These are phyloP conservation scores for Cystofilobasidium capitatum DNA, from an alignment of 768 basidiomycete species.

Conservation along the genomic window DNA sequence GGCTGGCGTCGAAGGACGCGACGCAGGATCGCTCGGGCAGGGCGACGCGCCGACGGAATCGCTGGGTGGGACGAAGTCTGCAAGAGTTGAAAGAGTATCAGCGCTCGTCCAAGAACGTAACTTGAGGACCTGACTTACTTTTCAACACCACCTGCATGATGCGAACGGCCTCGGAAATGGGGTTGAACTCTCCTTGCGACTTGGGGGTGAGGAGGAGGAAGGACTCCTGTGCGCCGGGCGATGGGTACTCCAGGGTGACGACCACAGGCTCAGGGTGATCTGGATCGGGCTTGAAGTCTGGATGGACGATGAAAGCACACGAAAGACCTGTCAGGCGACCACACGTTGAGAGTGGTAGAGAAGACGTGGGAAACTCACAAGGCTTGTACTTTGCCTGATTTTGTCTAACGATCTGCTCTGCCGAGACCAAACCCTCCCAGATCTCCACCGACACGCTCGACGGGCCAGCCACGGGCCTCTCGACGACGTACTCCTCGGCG, in stretches of 20 bases:
- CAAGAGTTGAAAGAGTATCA: not conserved
- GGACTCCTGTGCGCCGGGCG: conserved; percentile 11
- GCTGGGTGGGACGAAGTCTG: not conserved
- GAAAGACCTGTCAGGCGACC: too few species aligned
- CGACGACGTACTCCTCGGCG: conserved; percentile 2
- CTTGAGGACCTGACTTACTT: too few species aligned
- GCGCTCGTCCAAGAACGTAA: too few species aligned
- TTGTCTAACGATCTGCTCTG: not conserved
- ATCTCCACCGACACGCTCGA: not conserved
- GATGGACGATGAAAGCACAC: not conserved
- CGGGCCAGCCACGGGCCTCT: not conserved
- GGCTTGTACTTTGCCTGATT: not conserved
- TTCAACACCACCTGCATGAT: conserved; percentile 18
- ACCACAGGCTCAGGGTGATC: not conserved
- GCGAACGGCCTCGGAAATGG: conserved; percentile 9
- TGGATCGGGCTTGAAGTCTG: conserved; percentile 17
- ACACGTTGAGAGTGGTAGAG: not conserved
- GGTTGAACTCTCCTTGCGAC: conserved; percentile 22
- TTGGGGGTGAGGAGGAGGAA: conserved; percentile 19
- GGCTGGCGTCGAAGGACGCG: not conserved
- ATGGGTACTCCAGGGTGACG: conserved; percentile 22
- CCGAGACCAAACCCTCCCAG: conserved; percentile 16
- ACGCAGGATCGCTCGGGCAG: not conserved
- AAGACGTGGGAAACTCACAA: conserved; percentile 3
- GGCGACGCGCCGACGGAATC: not conserved